phyloP scores from a whole-genome alignment of 2,329 filamentous ascomycete species.

The Didymella lethalis region DNA sequence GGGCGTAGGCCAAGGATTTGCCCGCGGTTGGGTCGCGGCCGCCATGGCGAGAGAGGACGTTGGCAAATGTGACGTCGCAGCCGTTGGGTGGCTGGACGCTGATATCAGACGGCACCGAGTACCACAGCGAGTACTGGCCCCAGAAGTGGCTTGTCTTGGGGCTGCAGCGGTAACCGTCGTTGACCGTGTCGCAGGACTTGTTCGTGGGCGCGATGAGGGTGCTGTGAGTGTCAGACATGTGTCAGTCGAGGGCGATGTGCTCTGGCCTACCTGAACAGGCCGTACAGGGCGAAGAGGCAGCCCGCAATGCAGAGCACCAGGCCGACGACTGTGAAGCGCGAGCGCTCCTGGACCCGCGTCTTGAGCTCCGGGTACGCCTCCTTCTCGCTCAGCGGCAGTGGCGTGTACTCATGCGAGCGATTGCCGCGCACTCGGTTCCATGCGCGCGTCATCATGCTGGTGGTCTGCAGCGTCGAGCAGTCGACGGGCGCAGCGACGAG shows the following conservation, averaged over 20 bases:
- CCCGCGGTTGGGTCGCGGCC: constrained; percentile 78
- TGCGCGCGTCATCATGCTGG: constrained; percentile 34
- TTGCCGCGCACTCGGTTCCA: constrained; percentile 42
- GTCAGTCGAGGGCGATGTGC: too few species aligned
- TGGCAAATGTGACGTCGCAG: constrained; percentile 82
- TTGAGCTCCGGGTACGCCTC: constrained; percentile 32
- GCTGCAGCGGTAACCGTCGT: constrained; percentile 69
- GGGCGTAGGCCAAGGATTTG: constrained; percentile 71
- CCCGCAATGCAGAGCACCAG: constrained; percentile 31
- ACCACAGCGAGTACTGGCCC: constrained; percentile 91
- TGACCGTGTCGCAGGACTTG: constrained; percentile 61
- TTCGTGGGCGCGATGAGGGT: constrained; percentile 24
- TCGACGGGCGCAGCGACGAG: background rate
- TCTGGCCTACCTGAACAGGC: constrained; percentile 33
- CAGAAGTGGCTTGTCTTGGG: constrained; percentile 71
- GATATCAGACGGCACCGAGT: constrained; percentile 73
- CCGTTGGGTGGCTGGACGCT: constrained; percentile 65
- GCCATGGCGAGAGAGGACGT: constrained; percentile 84
- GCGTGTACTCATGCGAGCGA: constrained; percentile 36
- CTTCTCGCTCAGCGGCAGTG: constrained; percentile 44
- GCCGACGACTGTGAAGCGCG: constrained; percentile 20
- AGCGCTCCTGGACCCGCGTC: constrained; percentile 23
- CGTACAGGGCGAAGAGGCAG: constrained; percentile 34
- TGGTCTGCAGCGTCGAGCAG: background rate
- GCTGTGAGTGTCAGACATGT: constrained; percentile 28